Evolutionary conservation across 805 yeast genomes (phyloP), one percentile per base, ranked within the genome.

Genomic region (Starmera quercuum): DNA sequence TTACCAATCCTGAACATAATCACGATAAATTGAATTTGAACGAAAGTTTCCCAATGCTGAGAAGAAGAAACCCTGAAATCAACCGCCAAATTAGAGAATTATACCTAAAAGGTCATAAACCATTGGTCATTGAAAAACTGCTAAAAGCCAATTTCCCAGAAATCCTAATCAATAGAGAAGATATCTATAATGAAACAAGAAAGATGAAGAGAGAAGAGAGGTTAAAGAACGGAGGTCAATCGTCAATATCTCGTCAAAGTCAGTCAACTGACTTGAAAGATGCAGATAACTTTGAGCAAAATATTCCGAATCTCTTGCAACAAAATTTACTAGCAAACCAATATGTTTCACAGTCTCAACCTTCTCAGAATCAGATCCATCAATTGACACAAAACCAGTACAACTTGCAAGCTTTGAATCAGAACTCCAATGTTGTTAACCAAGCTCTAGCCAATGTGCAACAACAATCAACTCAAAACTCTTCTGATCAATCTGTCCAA

Each of bases 191-290:
- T 35, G 56, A 51, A 40, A 51, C 56, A 1, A 48, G 56, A 50
- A 51, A 51, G 44, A 51, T 51, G 56, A 51, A 51, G 30, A 44
- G 56, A 31, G 56, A 51, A 33, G 56, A 51, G 31, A 50, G 45
- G 34, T 27, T 37, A 21, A 51, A 45, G 24, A 20, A 7, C 20
- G 14, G 21, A 26, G 18, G 13, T 15, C 10, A 11, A 15, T 33
- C 36, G 12, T 36, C 31, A 13, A 20, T 31, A 27, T 11, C 36
- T n/a, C 44, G 34, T 10, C 24, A 31, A 17, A 33, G 29, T 23
- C 35, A 32, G 15, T 37, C 44, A 32, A 14, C 44, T 23, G 26
- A 38, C 14, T 17, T 37, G 20, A 43, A 44, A 33, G 32, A 34
- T 9, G 41, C 30, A 14, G 49, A 41, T 13, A 37, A 32, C 3